phyloP scores from a whole-genome alignment of 2,329 filamentous ascomycete genomes.

The Lasiodiplodia sp. region DNA sequence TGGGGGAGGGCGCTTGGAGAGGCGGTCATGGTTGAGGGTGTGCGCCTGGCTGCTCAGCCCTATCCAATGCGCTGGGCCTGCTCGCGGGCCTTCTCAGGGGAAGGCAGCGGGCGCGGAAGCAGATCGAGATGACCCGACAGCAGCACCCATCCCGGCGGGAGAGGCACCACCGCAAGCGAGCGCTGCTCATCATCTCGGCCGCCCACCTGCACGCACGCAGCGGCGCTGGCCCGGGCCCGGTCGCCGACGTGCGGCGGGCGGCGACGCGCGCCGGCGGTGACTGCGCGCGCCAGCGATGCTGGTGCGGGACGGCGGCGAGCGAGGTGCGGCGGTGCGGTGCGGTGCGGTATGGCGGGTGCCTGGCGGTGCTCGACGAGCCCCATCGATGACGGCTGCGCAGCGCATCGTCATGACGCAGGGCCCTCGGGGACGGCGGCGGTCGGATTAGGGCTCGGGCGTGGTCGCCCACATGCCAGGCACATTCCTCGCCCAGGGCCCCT shows the following conservation, averaged over 20 bases:
- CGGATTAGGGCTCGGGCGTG: constrained; percentile 19
- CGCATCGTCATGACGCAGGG: constrained; percentile 22
- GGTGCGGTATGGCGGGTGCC: constrained; percentile 10
- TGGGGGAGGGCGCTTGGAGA: constrained; percentile 10
- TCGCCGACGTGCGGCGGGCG: neutral
- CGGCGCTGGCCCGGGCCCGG: too few species aligned
- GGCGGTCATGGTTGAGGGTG: constrained; percentile 24
- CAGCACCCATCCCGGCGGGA: constrained; percentile 24
- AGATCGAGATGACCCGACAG: constrained; percentile 17
- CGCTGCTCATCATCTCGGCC: constrained; percentile 21
- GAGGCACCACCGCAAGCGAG: constrained; percentile 26
- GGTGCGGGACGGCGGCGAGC: neutral
- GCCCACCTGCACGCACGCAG: constrained; percentile 16
- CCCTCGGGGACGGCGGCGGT: constrained; percentile 19
- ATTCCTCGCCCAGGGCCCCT: constrained; percentile 16
- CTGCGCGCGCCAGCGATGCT: too few species aligned
- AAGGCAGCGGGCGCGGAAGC: constrained; percentile 10
- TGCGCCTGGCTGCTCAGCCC: constrained; percentile 23
- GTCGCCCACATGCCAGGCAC: constrained; percentile 21
- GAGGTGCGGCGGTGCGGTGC: neutral
- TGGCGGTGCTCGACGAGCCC: neutral
- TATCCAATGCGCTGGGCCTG: constrained; percentile 27
- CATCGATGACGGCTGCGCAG: neutral
- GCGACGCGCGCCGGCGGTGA: neutral
- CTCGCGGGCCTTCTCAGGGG: constrained; percentile 20